Evolutionary conservation across 164 flowering plant species (phyloP), one percentile per base, ranked within the genome.

Genomic region (Liquidambar formosana): DNA sequence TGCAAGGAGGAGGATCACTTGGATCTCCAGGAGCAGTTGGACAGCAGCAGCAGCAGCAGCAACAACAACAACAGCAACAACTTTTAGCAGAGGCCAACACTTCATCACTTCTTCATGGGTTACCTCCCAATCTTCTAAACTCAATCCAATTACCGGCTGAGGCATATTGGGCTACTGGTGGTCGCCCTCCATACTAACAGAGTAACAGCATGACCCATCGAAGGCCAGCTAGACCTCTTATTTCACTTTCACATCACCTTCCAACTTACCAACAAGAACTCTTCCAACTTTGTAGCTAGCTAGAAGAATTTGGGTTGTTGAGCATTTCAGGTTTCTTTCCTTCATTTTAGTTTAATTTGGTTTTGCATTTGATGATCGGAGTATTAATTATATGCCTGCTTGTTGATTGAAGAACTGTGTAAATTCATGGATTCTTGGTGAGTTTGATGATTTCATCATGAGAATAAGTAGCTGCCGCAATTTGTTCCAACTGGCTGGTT

Each of bases 61-160:
- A 68, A 48, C 83, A 69, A 58, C 84, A 75, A 54, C 70, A 67
- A 13, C 69, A 64, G 21, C 74, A 66, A 22, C 81, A 68, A 23
- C 77, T 63, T 0, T 10, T 61, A 67, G 70, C 53, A 5, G 79
- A 73, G 13, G 60, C 67, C 2, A 79, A 81, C n/a, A n/a, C n/a
- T 26, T 77, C 82, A 6, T 69, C 77, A 6, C 49, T 84, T 0
- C 79, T 80, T 61, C 86, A 82, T 28, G 90, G 90, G 15, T 66
- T 86, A 75, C 86, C 82, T 3, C 88, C 86, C 6, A 86, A 86
- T 71, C 86, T 84, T 8, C 80, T 86, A 21, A 84, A 81, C 58
- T 80, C 86, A 10, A 73, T 84, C 44, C 90, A 86, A 56, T 52
- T 83, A 67, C 90, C 90, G 12, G 51, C 78, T 19, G 88, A 84